Percentiles rank a stretch among this genome's conserved stretches.
phyloP scores from a whole-genome alignment of 1,284 basidiomycete species.

The Neotropicomus parvogracilis region DNA sequence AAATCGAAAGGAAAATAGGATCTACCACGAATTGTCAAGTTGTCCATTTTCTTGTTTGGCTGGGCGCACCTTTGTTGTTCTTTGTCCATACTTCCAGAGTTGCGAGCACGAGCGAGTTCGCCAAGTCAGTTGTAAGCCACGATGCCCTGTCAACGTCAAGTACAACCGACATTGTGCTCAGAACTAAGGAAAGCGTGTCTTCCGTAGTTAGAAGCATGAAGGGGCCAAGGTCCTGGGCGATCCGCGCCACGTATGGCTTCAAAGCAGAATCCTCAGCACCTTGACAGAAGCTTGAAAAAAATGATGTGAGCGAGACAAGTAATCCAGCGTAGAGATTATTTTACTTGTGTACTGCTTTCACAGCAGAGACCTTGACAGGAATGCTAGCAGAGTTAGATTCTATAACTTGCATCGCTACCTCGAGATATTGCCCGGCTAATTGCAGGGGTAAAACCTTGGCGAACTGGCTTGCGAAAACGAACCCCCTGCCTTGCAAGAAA shows the following conservation, averaged over 20 bases:
- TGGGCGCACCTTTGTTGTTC: conserved; percentile 68
- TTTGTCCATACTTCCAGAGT: conserved; percentile 79
- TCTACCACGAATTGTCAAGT: conserved; percentile 46
- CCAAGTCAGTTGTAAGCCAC: conserved; percentile 66
- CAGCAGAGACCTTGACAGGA: conserved; percentile 90
- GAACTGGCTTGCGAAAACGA: conserved; percentile 93
- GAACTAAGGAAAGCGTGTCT: conserved; percentile 86
- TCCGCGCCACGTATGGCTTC: conserved; percentile 64
- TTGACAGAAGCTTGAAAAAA: conserved; percentile 58
- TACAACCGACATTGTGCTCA: conserved; percentile 82
- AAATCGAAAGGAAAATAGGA: conserved; percentile 83
- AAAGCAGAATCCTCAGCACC: conserved; percentile 54
- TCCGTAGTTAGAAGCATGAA: conserved; percentile 79
- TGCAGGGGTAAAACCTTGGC: conserved; percentile 68
- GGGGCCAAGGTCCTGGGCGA: conserved; percentile 82
- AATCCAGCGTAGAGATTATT: conserved; percentile 19
- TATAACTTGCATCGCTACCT: conserved; percentile 83
- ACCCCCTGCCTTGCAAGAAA: conserved; percentile 91
- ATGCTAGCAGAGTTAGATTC: conserved; percentile 67
- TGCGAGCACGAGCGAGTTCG: conserved; percentile 59
- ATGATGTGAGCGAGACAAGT: conserved; percentile 8
- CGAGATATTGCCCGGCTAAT: conserved; percentile 79
- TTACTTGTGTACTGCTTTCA: conserved; percentile 88
- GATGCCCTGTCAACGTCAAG: conserved; percentile 69
- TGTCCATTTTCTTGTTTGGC: neutral